Base-by-base conservation (phyloP, 768 basidiomycete genomes). In the Trametes villosa region DNA sequence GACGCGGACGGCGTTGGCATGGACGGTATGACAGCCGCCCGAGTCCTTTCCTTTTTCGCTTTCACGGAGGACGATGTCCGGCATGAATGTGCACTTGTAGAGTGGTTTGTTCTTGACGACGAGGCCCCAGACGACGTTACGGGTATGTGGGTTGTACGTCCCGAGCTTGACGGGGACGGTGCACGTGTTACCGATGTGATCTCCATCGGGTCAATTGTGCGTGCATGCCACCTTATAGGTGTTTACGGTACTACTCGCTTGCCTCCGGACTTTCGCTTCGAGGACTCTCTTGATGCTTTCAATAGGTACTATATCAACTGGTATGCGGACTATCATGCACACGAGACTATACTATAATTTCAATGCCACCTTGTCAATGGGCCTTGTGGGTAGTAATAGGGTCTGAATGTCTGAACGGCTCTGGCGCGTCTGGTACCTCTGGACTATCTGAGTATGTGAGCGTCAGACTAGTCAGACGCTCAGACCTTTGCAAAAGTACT, bases 251-350 rank as follows among this genome's bases (percentile, higher is more conserved):
- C 50, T 13, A 52, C 50, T 15, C 24, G 9, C 20, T 22, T 52
- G 17, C 50, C 50, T 26, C 12, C 34, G 5, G 50, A 46, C 20
- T 47, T 56, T 22, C 9, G n/a, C 13, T 47, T 36, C 24, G 7
- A 18, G 7, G 54, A 56, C 27, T 22, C 44, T 2, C 31, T 56
- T 17, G 54, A 56, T 26, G 54, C 54, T 15, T 56, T 56, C 45
- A 33, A 34, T 36, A 13, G 30, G 9, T 56, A 47, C 33, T 56
- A 56, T 15, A 15, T 56, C 8, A 56, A 56, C 31, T 34, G 30
- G 54, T 56, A 56, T 34, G 33, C 24, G 17, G 54, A 56, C 44
- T 47, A 47, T 22, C 54, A 56, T 26, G 29, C 45, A 18, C 54
- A 56, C 22, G 54, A 47, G 24, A 56, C 36, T 26, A 36, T 52